Base-by-base conservation (phyloP, 78 protist genomes). In the Dictyostelium discoideum region DNA sequence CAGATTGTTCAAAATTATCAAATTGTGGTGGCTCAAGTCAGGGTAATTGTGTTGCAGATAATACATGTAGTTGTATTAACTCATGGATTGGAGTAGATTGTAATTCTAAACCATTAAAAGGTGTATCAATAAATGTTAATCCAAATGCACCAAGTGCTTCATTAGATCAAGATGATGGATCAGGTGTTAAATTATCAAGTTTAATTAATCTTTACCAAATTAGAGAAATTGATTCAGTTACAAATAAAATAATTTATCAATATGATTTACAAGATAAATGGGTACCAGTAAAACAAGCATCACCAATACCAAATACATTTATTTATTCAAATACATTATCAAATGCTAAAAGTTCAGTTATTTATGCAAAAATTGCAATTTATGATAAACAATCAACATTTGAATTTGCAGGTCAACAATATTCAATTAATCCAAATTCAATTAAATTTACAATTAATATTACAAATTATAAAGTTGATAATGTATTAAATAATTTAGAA, bases 321-420 rank as follows among this genome's bases (percentile, higher is more conserved):
- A 24, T 73, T 18, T 73, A 32, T 32, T 73, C 79, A 32, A 73
- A 73, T 32, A n/a, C 26, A 32, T 73, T 73, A 32, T 2, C 79
- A 73, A 32, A 67, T 24, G 8, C 76, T 11, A 18, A 73, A 29
- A 6, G 3, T n/a, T 32, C 79, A 73, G 16, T 32, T 73, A 29
- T 73, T 14, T 73, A 73, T 29, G 39, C 40, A 26, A 73, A 44
- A 13, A 26, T 73, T 1, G 9, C 22, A 13, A 14, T 73, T 0
- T 73, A 26, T 73, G 44, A 24, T 13, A 0, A 73, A 29, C 40
- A 24, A 73, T 73, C 79, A 73, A 32, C 79, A 26, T 73, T 73
- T 73, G 79, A 73, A 48, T 85, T 85, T 48, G 92, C 83, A n/a
- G 92, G 83, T 29, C 5, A 69, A 22, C 2, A 11, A 5, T 42